Evolutionary conservation across 805 yeast genomes (phyloP).

Genomic region (Candida hispaniensis): DNA sequence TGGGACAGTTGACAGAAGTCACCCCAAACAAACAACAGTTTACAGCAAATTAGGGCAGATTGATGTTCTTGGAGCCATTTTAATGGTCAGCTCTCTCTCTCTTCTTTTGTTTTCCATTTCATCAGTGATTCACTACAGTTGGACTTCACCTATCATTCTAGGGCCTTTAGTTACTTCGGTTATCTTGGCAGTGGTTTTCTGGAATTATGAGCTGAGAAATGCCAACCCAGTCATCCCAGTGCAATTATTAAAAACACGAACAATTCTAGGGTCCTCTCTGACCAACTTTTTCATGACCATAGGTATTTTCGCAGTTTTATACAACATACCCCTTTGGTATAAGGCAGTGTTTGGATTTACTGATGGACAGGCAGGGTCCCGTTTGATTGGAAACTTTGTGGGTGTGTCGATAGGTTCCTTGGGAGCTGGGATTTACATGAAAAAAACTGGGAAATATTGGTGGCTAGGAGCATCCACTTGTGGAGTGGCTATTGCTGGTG

Average conservation of each 20-base stretch:
- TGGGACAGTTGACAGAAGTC: slow-evolving; percentile 20
- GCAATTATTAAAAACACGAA: slow-evolving; percentile 34
- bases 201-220: slow-evolving; percentile 36
- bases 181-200: slow-evolving; percentile 32
- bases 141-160: slow-evolving; percentile 36
- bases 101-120: slow-evolving; percentile 56
- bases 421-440: slow-evolving; percentile 56
- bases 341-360: slow-evolving; percentile 42
- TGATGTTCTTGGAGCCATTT: slow-evolving; percentile 54
- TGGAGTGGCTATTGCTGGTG: slow-evolving; percentile 39
- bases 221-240: slow-evolving; percentile 35
- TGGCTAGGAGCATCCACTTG: slow-evolving; percentile 36
- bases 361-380: slow-evolving; percentile 47
- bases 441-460: slow-evolving; percentile 54
- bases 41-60: slow-evolving; percentile 34
- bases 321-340: slow-evolving; percentile 61
- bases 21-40: slow-evolving; percentile 33
- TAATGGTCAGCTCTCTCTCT: slow-evolving; percentile 48
- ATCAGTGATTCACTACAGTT: slow-evolving; percentile 42
- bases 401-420: slow-evolving; percentile 62
- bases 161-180: slow-evolving; percentile 30
- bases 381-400: slow-evolving; percentile 45
- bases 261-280: slow-evolving; percentile 54
- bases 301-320: slow-evolving; percentile 52
- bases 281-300: slow-evolving; percentile 63